Evolutionary conservation across 2,329 filamentous ascomycete genomes (phyloP), one percentile per base, ranked within the genome.

Genomic region (Lasiodiplodia gonubiensis): DNA sequence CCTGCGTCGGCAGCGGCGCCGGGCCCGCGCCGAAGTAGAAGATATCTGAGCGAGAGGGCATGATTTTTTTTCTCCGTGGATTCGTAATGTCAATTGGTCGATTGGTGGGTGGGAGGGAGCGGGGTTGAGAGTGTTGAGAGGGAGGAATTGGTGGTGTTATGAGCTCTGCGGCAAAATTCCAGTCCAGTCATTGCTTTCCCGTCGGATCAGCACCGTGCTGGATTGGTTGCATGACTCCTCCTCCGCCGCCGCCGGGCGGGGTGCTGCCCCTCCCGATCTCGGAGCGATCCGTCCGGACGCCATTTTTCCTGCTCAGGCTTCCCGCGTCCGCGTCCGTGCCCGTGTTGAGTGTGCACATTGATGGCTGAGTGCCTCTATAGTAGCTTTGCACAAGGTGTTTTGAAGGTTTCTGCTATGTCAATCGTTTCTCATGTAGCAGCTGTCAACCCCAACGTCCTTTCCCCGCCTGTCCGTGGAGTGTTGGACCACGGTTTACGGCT

Each of bases 21-120:
- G 94, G 94, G 70, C 94, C 94, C 64, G 94, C 94, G 69, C 94
- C 93, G 73, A 97, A 97, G 81, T 96, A 95, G 71, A 89, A 86
- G 77, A 95, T 87, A 70, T 94, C 90, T 73, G 88, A 84, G 80
- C 92, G 86, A 70, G 87, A 83, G 74, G 90, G 89, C 92, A 94
- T 92, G 48, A 42, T 27, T 55, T n/a, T 3, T 21, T n/a, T n/a
- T n/a, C n/a, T n/a, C n/a, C n/a, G n/a, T n/a, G n/a, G 52, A 18
- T 33, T 33, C 30, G 30, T 33, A 6, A 33, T 33, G 27, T 8
- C 14, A 27, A 51, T 63, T 35, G 27, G 12, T 3, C 39, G 14
- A 23, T 37, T 51, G 42, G 21, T 11, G 42, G 7, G 30, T 27
- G 39, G 8, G n/a, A 30, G 18, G 18, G 27, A 16, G 37, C 8